Evolutionary conservation across 441 rosid species (phyloP).

Genomic region (Populus hybrid): DNA sequence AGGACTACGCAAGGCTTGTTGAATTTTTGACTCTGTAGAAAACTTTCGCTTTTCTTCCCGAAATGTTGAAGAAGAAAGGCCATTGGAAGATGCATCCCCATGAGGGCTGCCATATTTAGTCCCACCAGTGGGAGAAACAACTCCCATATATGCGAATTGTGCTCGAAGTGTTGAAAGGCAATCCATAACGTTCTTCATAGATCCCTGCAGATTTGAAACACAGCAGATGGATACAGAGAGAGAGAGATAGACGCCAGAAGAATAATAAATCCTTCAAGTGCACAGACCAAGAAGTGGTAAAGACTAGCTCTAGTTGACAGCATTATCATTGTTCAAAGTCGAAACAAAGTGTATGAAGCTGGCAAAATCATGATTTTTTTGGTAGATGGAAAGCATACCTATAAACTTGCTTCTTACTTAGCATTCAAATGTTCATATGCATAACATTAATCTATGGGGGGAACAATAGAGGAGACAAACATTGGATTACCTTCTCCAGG

Average conservation of each 20-base stretch:
- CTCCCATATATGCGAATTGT: constrained; percentile 27
- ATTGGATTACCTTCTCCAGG: constrained; percentile 49
- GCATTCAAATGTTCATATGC: constrained; percentile 1
- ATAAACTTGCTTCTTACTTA: neutral
- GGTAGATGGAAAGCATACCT: neutral
- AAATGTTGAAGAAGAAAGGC: constrained; percentile 34
- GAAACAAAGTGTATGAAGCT: neutral
- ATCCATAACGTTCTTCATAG: constrained; percentile 46
- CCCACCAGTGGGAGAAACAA: constrained; percentile 10
- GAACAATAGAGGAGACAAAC: neutral
- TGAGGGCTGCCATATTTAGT: constrained; percentile 26
- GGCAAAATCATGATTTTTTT: neutral
- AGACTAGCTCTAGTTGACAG: neutral
- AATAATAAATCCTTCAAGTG: neutral
- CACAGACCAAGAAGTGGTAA: neutral
- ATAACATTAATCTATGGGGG: neutral
- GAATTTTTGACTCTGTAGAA: constrained; percentile 42
- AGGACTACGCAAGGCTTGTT: constrained; percentile 31
- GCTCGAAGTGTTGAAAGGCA: constrained; percentile 42
- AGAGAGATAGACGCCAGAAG: neutral
- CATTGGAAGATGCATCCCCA: constrained; percentile 30
- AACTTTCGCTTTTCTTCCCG: constrained; percentile 43
- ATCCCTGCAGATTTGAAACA: constrained; percentile 40
- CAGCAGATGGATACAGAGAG: neutral
- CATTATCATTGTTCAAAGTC: neutral